Conservation (phyloP, 208 protist species). For the Crithidia mellificae region DNA sequence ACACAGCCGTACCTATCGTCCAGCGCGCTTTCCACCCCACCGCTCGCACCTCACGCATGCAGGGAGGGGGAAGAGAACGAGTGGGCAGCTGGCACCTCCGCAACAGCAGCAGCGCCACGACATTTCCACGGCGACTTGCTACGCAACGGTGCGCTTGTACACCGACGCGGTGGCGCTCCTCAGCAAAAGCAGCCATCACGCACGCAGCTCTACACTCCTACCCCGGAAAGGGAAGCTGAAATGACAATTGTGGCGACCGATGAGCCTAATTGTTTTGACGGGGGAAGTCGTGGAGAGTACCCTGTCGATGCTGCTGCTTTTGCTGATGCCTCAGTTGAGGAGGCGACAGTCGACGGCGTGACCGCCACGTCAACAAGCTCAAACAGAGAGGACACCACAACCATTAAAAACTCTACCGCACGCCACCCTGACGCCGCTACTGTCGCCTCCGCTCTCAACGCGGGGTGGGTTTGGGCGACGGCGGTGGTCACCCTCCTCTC, state of each 20-base stretch:
- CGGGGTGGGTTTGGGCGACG: constrained; percentile 15
- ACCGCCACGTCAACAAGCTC: background rate
- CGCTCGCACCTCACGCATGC: no score
- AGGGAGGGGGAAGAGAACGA: no score
- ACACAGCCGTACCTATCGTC: background rate
- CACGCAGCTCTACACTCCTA: background rate
- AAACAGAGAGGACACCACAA: background rate
- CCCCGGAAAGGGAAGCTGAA: background rate
- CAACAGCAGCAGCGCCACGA: background rate
- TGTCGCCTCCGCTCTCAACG: background rate
- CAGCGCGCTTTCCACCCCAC: no score
- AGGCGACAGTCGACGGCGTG: background rate
- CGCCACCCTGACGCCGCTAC: background rate
- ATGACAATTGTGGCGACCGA: background rate
- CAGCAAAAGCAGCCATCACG: background rate
- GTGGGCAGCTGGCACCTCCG: no score
- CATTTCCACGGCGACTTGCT: no score
- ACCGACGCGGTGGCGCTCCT: background rate
- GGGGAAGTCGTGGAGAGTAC: no score
- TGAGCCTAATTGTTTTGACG: no score
- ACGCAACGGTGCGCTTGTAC: no score
- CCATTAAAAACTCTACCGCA: background rate
- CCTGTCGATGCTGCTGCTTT: no score
- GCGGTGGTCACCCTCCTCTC: constrained; percentile 12
- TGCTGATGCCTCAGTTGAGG: background rate